Base-by-base conservation (phyloP, 306 rosid species). In the Vigna reflexopilosa region DNA sequence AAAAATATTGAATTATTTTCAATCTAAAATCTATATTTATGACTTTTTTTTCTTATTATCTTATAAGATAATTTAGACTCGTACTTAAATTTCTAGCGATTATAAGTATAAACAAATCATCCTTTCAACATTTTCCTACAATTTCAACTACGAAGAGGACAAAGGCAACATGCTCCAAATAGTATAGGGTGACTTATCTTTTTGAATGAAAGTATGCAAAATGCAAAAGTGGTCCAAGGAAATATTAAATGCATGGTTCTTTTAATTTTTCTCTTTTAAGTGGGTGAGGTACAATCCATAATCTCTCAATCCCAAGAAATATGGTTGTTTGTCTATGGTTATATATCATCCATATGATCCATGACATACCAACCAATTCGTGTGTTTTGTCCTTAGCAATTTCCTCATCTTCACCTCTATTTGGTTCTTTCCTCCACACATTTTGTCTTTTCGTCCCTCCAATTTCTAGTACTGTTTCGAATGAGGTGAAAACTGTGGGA, bases 331-430 rank as follows among this genome's bases (percentile, higher is more conserved):
- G 48, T 76, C 63, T 50, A 2, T 76, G 49, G 64, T 66, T 65
- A 20, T 20, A 55, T 55, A 32, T 48, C 10, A 22, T 24, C 26
- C 30, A 66, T 30, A 67, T 52, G 74, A 66, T 72, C 52, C 6
- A 47, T 73, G 61, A 55, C 61, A 55, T 15, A 8, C 48, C 38
- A 72, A 72, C 44, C 38, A 19, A 20, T 59, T 59, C 9, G 10
- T 48, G 20, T 47, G 4, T 24, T 49, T 75, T 68, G 66, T 75
- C 77, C 54, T 58, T 36, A 47, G 22, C 9, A 2, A 0, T 34
- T 71, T 81, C 61, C 76, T 67, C 59, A 30, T 80, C 52, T 34
- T 72, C 58, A 45, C 13, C 63, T 49, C 45, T 49, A 61, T 55
- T 36, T 79, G 82, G 64, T 36, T 20, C 14, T 50, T 72, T 72